Conservation (phyloP, 2,329 filamentous ascomycete species). For the Colletotrichum salicis region DNA sequence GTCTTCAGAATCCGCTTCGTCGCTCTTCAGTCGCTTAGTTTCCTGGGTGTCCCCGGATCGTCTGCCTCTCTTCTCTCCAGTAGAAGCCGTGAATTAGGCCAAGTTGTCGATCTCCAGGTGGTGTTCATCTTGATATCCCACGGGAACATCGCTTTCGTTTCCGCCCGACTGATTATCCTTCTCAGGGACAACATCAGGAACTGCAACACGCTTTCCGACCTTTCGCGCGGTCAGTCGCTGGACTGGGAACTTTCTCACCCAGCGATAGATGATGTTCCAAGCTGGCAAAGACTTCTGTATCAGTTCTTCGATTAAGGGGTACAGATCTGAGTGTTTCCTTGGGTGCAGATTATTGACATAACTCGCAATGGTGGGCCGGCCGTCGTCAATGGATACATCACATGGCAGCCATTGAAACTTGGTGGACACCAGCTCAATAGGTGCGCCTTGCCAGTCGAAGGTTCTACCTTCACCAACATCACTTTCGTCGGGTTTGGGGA, state of each 20-base stretch:
- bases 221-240: neutral
- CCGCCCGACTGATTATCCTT: neutral
- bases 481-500: conserved; percentile 35
- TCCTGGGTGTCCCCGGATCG: neutral
- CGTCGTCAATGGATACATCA: conserved; percentile 53
- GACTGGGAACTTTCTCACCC: conserved; percentile 32
- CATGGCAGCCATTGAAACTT: conserved; percentile 61
- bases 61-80: neutral
- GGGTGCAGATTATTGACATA: conserved; percentile 68
- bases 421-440: conserved; percentile 36
- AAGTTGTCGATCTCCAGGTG: neutral
- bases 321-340: conserved; percentile 48
- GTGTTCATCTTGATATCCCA: neutral
- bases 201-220: neutral
- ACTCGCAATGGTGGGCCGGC: conserved; percentile 54
- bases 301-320: conserved; percentile 53
- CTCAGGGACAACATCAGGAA: neutral
- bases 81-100: neutral
- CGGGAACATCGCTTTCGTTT: neutral
- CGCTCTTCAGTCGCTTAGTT: neutral
- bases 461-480: neutral
- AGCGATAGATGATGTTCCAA: conserved; percentile 54
- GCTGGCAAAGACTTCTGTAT: conserved; percentile 55
- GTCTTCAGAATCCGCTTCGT: conserved; percentile 39
- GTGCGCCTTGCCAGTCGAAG: neutral